These are phyloP conservation scores for Salvia rosmarinus DNA, from an alignment of 257 asterid species.

Conservation along the genomic window DNA sequence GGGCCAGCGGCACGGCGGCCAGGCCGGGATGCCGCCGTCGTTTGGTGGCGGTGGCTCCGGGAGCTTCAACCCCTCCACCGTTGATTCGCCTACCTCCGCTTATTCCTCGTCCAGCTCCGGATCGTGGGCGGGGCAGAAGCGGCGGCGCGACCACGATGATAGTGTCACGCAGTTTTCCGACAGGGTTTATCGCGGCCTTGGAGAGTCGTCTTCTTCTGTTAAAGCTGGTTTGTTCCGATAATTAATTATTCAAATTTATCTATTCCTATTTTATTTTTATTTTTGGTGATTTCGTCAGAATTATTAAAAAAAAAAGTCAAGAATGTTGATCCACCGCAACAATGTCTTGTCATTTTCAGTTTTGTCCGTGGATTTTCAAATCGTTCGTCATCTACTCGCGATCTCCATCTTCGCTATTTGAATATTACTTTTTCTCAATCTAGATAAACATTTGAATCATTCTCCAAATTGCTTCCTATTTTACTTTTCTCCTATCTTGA, in stretches of 20 bases:
- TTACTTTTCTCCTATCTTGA: not conserved
- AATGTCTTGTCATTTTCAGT: constrained; percentile 25
- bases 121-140: constrained; percentile 71
- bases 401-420: constrained; percentile 28
- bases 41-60: constrained; percentile 44
- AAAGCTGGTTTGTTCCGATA: constrained; percentile 45
- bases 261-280: no score
- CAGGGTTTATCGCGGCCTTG: constrained; percentile 38
- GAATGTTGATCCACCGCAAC: constrained; percentile 34
- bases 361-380: constrained; percentile 4
- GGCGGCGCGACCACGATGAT: constrained; percentile 67
- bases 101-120: constrained; percentile 78
- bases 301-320: not conserved
- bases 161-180: constrained; percentile 39
- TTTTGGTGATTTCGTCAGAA: no score
- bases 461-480: constrained; percentile 4
- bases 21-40: constrained; percentile 39
- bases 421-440: constrained; percentile 22
- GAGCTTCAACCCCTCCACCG: constrained; percentile 20
- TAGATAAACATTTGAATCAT: constrained; percentile 43
- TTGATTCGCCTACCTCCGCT: constrained; percentile 58
- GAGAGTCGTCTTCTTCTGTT: constrained; percentile 57
- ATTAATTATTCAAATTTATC: no score
- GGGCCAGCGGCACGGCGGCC: constrained; percentile 44
- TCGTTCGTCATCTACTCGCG: constrained; percentile 28